A percentile compares a stretch with the other conserved stretches of the same genome.
phyloP scores from a whole-genome alignment of 2,329 filamentous ascomycete genomes.

The Hymenoscyphus linearis region DNA sequence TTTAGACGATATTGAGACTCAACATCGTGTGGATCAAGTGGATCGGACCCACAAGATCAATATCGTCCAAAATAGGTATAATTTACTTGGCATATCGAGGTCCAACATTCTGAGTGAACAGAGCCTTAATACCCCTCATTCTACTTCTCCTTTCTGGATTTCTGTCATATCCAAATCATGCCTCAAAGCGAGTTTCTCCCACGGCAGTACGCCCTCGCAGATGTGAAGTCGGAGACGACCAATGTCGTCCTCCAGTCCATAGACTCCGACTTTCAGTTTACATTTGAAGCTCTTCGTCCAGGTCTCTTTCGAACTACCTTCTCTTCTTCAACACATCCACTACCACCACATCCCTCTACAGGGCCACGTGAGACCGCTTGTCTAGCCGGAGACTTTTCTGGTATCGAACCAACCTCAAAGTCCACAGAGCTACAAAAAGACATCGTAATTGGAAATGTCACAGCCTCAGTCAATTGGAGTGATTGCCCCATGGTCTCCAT shows the following conservation, averaged over 20 bases:
- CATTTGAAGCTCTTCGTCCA: constrained; percentile 55
- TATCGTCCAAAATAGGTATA: too few relatives aligned
- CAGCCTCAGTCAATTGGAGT: constrained; percentile 54
- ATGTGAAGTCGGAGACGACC: neutral
- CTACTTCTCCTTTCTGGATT: neutral
- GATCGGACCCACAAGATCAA: too few relatives aligned
- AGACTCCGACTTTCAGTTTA: constrained; percentile 46
- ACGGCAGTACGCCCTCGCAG: constrained; percentile 12
- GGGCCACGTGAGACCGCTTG: constrained; percentile 33
- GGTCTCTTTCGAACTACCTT: constrained; percentile 67
- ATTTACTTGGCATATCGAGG: too few relatives aligned
- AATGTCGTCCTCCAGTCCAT: constrained; percentile 21
- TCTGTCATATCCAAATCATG: constrained; percentile 9
- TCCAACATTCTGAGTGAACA: too few relatives aligned
- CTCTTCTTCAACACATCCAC: constrained; percentile 52
- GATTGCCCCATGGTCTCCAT: constrained; percentile 54
- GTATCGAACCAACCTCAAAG: constrained; percentile 25
- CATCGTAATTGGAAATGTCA: constrained; percentile 44
- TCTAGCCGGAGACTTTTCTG: constrained; percentile 15
- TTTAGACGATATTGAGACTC: too few relatives aligned
- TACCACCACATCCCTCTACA: constrained; percentile 61
- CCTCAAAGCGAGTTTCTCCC: constrained; percentile 23
- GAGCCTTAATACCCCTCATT: neutral
- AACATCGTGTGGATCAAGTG: too few relatives aligned
- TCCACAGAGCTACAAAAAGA: constrained; percentile 34